A percentile compares a stretch with the other conserved stretches of the same genome.
phyloP scores from a whole-genome alignment of 1,284 basidiomycete species.

The Cutaneotrichosporon sp. region DNA sequence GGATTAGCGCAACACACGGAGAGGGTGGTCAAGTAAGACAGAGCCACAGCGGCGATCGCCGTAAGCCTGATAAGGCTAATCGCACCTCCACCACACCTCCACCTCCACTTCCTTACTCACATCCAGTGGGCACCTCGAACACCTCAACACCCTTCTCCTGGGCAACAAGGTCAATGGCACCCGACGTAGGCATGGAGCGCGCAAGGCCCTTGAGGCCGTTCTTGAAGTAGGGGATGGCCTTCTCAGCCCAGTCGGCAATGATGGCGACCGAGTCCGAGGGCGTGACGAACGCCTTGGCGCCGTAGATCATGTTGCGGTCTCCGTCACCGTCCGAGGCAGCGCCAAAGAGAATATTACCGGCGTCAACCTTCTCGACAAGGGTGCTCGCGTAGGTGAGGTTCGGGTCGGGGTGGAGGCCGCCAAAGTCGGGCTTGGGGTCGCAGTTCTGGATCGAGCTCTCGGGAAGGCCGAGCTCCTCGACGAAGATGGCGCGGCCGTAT shows the following conservation, averaged over 20 bases:
- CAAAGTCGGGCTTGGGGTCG: constrained; percentile 87
- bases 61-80: constrained; percentile 1
- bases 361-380: constrained; percentile 89
- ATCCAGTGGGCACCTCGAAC: constrained; percentile 94
- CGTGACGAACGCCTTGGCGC: constrained; percentile 95
- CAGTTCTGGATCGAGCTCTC: constrained; percentile 86
- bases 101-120: constrained; percentile 49
- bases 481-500: constrained; percentile 86
- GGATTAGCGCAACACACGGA: constrained; percentile 13
- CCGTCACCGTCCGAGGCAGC: constrained; percentile 97
- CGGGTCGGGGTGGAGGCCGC: constrained; percentile 95
- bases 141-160: constrained; percentile 89
- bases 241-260: constrained; percentile 93
- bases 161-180: constrained; percentile 94
- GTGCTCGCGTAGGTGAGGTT: constrained; percentile 97
- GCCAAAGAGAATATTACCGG: constrained; percentile 82
- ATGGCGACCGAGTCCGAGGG: constrained; percentile 97
- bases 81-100: background rate
- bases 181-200: constrained; percentile 94
- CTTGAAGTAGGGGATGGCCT: constrained; percentile 94
- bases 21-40: background rate
- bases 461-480: constrained; percentile 78
- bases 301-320: constrained; percentile 99
- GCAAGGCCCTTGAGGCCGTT: constrained; percentile 92
- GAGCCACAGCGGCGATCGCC: background rate